Evolutionary conservation across 2,329 filamentous ascomycete genomes (phyloP), one percentile per base, ranked within the genome.

Genomic region (Fusarium irregulare): DNA sequence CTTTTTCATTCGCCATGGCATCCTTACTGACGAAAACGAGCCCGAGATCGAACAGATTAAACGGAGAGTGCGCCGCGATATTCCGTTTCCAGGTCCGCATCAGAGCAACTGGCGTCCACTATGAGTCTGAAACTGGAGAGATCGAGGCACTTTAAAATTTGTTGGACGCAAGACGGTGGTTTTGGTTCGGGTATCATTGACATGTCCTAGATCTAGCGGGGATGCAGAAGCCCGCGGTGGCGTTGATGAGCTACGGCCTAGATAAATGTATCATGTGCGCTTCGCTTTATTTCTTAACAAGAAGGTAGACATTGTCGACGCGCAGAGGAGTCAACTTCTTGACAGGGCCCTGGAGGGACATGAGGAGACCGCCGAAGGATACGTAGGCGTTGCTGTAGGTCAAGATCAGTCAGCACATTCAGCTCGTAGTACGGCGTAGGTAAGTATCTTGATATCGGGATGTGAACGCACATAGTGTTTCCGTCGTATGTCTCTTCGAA

Each of bases 251-350:
- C 60, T 66, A 55, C 49, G 53, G 59, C 50, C 56, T 63, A 61
- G 51, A 63, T 64, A 48, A 57, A 61, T 63, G 50, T 41, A 70
- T 44, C 49, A 53, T 30, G 37, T 41, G 57, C 57, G 50, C 48
- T 48, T 25, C 64, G 58, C 25, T 58, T 77, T 82, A 95, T 89
- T 97, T 97, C 89, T 98, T 99, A 74, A 97, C 85, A 65, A 98
- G 87, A 66, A 99, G 87, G 79, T 99, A 99, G 70, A 97, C 90
- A 78, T 97, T 91, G 80, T 99, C 96, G 76, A 98, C 95, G 75
- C 94, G 89, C 77, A 99, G 83, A 28, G 94, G 92, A 34, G 92
- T 97, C 68, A 99, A 88, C 85, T 97, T 98, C 86, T 96, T 97
- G 81, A 97, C 96, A 4, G 96, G 96, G 8, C 97, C 96, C 76